These are phyloP conservation scores for Boechera retrofracta DNA, from an alignment of 345 rosid species.

Conservation along the genomic window DNA sequence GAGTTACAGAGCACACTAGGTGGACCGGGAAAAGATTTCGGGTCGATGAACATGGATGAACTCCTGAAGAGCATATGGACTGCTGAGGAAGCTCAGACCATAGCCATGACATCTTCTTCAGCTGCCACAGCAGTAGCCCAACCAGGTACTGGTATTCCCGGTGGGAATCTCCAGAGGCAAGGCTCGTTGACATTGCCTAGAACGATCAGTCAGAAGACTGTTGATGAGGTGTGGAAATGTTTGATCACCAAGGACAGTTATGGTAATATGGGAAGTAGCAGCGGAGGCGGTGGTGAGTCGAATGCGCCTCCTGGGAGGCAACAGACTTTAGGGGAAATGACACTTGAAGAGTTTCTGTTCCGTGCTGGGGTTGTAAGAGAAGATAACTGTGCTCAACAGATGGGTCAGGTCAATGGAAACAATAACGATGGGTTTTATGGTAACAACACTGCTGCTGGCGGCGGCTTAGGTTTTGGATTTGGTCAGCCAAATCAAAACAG, in stretches of 20 bases:
- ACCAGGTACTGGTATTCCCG: conserved; percentile 46
- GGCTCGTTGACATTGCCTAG: conserved; percentile 93
- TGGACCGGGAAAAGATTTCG: conserved; percentile 84
- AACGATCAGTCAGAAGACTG: conserved; percentile 92
- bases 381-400: conserved; percentile 52
- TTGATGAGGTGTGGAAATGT: conserved; percentile 92
- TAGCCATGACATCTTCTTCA: conserved; percentile 49
- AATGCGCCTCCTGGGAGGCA: conserved; percentile 59
- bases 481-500: conserved; percentile 63
- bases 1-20: conserved; percentile 82
- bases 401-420: conserved; percentile 46
- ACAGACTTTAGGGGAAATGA: conserved; percentile 75
- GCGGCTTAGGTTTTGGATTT: conserved; percentile 56
- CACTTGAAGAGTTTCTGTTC: conserved; percentile 89
- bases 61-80: conserved; percentile 84
- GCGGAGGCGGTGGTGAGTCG: conserved; percentile 46
- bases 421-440: conserved; percentile 57
- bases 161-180: conserved; percentile 82
- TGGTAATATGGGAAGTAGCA: conserved; percentile 45
- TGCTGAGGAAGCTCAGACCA: conserved; percentile 82
- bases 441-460: conserved; percentile 42
- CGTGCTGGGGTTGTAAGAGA: conserved; percentile 90
- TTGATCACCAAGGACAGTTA: conserved; percentile 60
- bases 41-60: conserved; percentile 99
- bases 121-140: conserved; percentile 31